phyloP scores from a whole-genome alignment of 805 yeast species.

The Metschnikowia amazonensis region DNA sequence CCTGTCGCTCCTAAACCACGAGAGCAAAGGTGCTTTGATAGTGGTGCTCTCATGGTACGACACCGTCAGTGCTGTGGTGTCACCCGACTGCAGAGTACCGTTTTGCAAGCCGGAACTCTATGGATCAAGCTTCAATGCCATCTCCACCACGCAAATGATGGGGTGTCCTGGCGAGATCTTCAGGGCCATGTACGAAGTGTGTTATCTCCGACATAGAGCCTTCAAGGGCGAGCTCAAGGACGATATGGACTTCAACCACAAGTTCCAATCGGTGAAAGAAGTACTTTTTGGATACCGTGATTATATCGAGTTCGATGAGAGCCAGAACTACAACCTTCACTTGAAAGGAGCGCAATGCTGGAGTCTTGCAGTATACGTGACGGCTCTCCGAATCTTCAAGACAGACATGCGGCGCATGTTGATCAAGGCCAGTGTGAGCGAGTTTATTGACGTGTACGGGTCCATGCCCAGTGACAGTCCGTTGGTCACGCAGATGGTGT shows the following conservation, averaged over 20 bases:
- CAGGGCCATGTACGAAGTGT: conserved; percentile 42
- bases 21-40: conserved; percentile 47
- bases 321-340: conserved; percentile 34
- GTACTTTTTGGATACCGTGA: conserved; percentile 45
- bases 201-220: conserved; percentile 32
- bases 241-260: conserved; percentile 12
- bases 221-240: conserved; percentile 10
- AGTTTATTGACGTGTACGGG: conserved; percentile 46
- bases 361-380: conserved; percentile 40
- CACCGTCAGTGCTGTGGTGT: conserved; percentile 51
- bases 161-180: conserved; percentile 62
- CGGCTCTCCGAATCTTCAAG: conserved; percentile 26
- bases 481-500: conserved; percentile 56
- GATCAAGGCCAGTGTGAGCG: conserved; percentile 35
- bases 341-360: conserved; percentile 56
- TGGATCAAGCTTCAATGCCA: conserved; percentile 39
- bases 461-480: conserved; percentile 46
- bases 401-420: conserved; percentile 23
- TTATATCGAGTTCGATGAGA: conserved; percentile 30
- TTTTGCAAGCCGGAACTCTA: conserved; percentile 52
- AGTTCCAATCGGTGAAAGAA: conserved; percentile 30
- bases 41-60: conserved; percentile 60
- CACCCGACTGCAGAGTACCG: conserved; percentile 55
- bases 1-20: conserved; percentile 38
- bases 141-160: conserved; percentile 52